These are phyloP conservation scores for Artemisia annua DNA, from an alignment of 129 eudicot species.

Conservation along the genomic window DNA sequence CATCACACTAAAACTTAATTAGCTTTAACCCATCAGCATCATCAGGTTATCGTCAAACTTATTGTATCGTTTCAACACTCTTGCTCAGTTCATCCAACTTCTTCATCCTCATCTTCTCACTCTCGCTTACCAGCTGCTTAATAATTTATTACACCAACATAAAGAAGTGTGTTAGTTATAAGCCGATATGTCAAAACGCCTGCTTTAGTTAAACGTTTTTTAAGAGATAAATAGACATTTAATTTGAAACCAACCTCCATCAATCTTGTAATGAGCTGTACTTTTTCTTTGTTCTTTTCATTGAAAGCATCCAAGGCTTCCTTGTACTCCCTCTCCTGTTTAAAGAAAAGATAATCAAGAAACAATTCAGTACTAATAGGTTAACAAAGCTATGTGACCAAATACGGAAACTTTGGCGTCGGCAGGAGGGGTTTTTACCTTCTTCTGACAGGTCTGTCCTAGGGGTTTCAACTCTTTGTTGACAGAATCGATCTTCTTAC, in stretches of 20 bases:
- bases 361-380: neutral
- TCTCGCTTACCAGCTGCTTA: constrained; percentile 94
- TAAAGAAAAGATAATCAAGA: constrained; percentile 21
- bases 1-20: constrained; percentile 76
- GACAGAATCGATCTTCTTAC: constrained; percentile 85
- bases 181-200: neutral
- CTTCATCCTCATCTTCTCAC: constrained; percentile 98
- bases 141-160: constrained; percentile 37
- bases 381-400: neutral
- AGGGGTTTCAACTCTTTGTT: constrained; percentile 89
- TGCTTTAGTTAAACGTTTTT: neutral
- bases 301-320: constrained; percentile 92
- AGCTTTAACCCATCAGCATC: constrained; percentile 37
- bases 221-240: constrained; percentile 7
- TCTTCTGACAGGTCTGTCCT: constrained; percentile 88
- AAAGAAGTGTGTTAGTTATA: constrained; percentile 31
- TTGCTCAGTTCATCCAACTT: constrained; percentile 96
- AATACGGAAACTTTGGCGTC: neutral
- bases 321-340: constrained; percentile 88
- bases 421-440: constrained; percentile 41
- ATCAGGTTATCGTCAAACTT: constrained; percentile 32
- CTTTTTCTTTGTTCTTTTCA: constrained; percentile 98
- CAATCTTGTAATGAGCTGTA: constrained; percentile 80
- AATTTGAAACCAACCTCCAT: constrained; percentile 78
- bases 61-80: constrained; percentile 75